Base-by-base conservation (phyloP, 306 rosid genomes). In the Rosa lucieae region DNA sequence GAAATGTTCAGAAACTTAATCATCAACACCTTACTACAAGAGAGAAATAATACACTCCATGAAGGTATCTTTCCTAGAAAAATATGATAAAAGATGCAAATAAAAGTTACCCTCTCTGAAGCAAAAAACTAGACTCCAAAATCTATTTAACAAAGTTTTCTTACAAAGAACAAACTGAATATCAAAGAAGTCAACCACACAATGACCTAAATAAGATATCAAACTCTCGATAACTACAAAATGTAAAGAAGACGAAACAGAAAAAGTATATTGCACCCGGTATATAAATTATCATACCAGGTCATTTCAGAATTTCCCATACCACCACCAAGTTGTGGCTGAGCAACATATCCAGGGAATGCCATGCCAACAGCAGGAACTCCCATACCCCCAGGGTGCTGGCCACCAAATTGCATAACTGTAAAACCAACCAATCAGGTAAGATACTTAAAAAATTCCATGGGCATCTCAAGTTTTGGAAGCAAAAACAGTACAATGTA, bases 361-460 rank as follows among this genome's bases (percentile, higher is more conserved):
- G 99, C 99, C 99, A 96, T 96, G 77, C 99, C 99, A 76, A 96
- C 98, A 58, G 99, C 96, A 68, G 99, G 99, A 87, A 95, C 98
- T 75, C 99, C 98, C 5, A 95, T 86, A 77, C 99, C 98, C 85
- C 96, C 91, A 78, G 99, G 93, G 86, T 93, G 98, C 92, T 96
- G 99, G 40, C 94, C 94, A 68, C 98, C 93, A 82, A 93, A 96
- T 88, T 93, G 99, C 99, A 96, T 91, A 73, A 96, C 99, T 96
- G 83, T 67, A 85, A 71, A 77, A 75, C 70, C 71, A 56, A 47
- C 76, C 73, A 75, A 77, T 74, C 56, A 81, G 43, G 78, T 46
- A 51, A 79, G 78, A 72, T 39, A 35, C 35, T n/a, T 42, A 37
- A 80, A 79, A 40, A 26, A 23, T 10, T 15, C 44, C 48, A 62